Percentiles rank a stretch among this genome's conserved stretches.
phyloP scores from a whole-genome alignment of 2,329 filamentous ascomycete species.

The Chrysoporthe deuterocubensis region DNA sequence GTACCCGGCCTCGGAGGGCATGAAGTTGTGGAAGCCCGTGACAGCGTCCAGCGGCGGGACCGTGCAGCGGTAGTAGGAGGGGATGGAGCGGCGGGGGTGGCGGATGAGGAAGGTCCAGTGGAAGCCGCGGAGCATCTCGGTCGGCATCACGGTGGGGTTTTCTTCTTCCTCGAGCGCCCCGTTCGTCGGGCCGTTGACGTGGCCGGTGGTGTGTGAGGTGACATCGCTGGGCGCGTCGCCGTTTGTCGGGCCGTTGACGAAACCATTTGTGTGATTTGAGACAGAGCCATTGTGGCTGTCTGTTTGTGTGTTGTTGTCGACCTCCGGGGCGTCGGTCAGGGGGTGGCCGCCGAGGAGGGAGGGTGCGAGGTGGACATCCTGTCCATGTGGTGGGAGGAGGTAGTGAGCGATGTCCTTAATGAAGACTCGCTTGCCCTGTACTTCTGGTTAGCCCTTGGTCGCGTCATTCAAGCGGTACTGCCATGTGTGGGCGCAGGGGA shows the following conservation, averaged over 20 bases:
- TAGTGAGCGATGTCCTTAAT: conserved; percentile 99
- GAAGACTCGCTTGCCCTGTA: conserved; percentile 86
- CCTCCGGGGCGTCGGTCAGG: conserved; percentile 30
- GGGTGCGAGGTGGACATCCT: conserved; percentile 72
- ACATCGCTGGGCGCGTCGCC: conserved; percentile 31
- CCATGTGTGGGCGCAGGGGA: background rate
- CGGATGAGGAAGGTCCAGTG: conserved; percentile 98
- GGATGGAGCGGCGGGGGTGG: conserved; percentile 88
- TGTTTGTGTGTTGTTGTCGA: conserved; percentile 13
- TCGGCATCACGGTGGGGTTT: conserved; percentile 86
- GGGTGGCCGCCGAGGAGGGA: conserved; percentile 69
- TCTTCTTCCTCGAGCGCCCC: conserved; percentile 53
- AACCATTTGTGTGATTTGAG: conserved; percentile 34
- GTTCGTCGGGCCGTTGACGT: conserved; percentile 38
- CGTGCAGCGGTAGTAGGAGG: conserved; percentile 93
- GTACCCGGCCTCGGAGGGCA: conserved; percentile 88
- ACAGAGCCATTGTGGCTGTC: conserved; percentile 26
- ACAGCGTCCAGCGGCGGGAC: conserved; percentile 81
- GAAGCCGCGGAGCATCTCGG: conserved; percentile 74
- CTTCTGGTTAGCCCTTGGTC: conserved; percentile 20
- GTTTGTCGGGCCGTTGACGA: conserved; percentile 36
- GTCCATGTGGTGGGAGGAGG: conserved; percentile 74
- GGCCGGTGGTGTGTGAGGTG: conserved; percentile 33
- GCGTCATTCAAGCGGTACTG: background rate
- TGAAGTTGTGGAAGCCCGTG: conserved; percentile 86